Conservation (phyloP, 495 filamentous ascomycete genomes). For the Aspergillus olivimuriae region DNA sequence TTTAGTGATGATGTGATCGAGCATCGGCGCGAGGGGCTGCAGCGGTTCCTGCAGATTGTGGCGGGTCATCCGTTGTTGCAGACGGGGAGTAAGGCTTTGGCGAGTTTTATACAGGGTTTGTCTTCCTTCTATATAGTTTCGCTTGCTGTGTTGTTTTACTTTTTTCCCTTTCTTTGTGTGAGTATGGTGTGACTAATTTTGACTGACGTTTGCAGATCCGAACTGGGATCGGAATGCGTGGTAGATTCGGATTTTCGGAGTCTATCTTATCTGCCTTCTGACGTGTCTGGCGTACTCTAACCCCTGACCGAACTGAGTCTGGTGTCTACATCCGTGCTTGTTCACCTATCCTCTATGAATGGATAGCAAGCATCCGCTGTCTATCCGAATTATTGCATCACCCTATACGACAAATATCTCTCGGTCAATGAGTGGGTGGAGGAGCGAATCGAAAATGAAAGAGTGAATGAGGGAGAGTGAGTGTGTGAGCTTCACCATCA, state of each 20-base stretch:
- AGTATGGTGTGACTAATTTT: not conserved
- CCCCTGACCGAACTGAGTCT: not conserved
- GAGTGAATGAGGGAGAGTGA: no score
- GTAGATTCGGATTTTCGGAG: slow-evolving; percentile 27
- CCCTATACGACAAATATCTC: no score
- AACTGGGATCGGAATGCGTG: slow-evolving; percentile 78
- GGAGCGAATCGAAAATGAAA: no score
- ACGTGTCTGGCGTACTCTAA: not conserved
- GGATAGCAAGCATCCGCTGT: no score
- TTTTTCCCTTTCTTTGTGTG: not conserved
- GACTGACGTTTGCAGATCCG: slow-evolving; percentile 46
- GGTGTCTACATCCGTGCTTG: no score
- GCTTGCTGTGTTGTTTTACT: no score
- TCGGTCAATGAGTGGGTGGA: no score
- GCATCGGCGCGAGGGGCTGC: slow-evolving; percentile 82
- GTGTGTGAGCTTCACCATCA: no score
- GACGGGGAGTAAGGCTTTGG: slow-evolving; percentile 94
- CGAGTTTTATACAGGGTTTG: slow-evolving; percentile 91
- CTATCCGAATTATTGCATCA: no score
- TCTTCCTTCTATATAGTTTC: no score
- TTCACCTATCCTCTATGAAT: no score
- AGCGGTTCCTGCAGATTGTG: slow-evolving; percentile 96
- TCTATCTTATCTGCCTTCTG: not conserved
- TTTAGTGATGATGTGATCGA: slow-evolving; percentile 99
- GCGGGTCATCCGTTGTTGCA: slow-evolving; percentile 94